Evolutionary conservation across 139 green algal species (phyloP).

Genomic region (Tetraselmis chui): DNA sequence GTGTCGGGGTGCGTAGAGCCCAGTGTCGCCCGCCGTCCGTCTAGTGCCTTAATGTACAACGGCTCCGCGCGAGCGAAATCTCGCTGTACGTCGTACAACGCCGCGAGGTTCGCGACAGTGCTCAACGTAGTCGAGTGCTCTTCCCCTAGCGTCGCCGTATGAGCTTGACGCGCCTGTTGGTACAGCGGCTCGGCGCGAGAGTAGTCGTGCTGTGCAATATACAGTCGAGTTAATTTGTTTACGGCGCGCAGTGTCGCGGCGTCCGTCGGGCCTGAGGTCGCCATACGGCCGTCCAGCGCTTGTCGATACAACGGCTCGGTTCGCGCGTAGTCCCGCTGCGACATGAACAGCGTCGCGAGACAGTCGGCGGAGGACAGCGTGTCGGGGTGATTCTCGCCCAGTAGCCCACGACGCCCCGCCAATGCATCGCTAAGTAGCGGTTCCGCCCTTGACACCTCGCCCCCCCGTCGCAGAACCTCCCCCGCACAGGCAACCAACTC

Average conservation of each 20-base stretch:
- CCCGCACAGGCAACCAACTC: too few relatives aligned
- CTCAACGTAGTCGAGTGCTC: too few relatives aligned
- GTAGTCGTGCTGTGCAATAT: not conserved
- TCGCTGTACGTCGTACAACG: too few relatives aligned
- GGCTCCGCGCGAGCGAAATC: too few relatives aligned
- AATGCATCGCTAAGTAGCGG: slow-evolving; percentile 14
- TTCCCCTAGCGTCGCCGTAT: too few relatives aligned
- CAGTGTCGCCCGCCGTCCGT: not conserved
- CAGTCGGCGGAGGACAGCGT: not conserved
- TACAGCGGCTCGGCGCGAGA: too few relatives aligned
- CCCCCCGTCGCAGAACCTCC: not conserved
- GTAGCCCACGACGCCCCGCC: slow-evolving; percentile 5
- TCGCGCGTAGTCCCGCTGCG: not conserved
- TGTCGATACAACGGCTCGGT: slow-evolving; percentile 6
- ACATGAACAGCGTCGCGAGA: slow-evolving; percentile 11
- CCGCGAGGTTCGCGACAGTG: too few relatives aligned
- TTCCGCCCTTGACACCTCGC: slow-evolving; percentile 11
- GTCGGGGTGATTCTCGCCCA: slow-evolving; percentile 16
- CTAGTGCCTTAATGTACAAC: too few relatives aligned
- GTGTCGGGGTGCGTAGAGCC: slow-evolving; percentile 14
- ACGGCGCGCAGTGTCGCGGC: slow-evolving; percentile 9
- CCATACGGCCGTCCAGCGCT: slow-evolving; percentile 5
- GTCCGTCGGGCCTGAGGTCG: slow-evolving; percentile 2
- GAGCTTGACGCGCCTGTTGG: too few relatives aligned
- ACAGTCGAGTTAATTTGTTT: slow-evolving; percentile 11